Conservation (phyloP, 2,329 filamentous ascomycete species). For the Phialophora chinensis region DNA sequence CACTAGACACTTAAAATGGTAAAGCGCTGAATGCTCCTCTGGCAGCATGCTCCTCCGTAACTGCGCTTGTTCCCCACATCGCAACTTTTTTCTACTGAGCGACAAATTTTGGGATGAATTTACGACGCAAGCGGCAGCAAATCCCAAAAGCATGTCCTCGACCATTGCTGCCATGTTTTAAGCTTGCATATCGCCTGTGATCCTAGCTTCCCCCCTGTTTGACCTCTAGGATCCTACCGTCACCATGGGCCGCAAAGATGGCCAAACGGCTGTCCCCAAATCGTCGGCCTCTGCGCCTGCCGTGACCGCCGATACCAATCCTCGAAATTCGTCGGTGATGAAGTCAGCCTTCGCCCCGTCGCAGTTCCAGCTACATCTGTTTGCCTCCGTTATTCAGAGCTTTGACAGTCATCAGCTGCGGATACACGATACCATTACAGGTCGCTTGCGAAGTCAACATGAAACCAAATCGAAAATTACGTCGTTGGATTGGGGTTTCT, state of each 20-base stretch:
- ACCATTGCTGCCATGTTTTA: neutral
- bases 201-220: conserved; percentile 15
- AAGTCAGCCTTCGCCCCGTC: conserved; percentile 58
- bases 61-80: neutral
- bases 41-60: neutral
- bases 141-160: neutral
- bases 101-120: conserved; percentile 3
- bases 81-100: neutral
- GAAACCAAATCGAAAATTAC: conserved; percentile 54
- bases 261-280: conserved; percentile 51
- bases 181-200: neutral
- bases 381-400: conserved; percentile 61
- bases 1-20: neutral
- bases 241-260: conserved; percentile 56
- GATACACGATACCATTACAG: conserved; percentile 58
- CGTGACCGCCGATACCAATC: conserved; percentile 38
- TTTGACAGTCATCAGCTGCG: conserved; percentile 59
- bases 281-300: conserved; percentile 51
- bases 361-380: conserved; percentile 58
- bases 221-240: conserved; percentile 12
- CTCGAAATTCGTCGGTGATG: conserved; percentile 55
- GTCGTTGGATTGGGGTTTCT: conserved; percentile 59
- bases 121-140: neutral
- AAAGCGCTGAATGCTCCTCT: neutral
- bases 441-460: conserved; percentile 58